Conservation (phyloP, 345 rosid genomes). For the Murraya koenigii region DNA sequence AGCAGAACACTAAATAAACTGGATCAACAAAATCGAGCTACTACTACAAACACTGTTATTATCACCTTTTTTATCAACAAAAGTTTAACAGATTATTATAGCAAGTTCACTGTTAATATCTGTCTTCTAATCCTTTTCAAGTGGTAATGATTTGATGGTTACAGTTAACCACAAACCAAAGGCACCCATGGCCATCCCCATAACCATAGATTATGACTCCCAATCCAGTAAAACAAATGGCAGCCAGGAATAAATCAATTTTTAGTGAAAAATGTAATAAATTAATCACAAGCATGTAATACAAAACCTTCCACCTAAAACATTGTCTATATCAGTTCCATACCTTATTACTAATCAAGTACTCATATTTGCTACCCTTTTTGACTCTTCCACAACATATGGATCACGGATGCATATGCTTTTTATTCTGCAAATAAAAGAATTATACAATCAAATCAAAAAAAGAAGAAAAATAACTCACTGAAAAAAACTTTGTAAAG, state of each 20-base stretch:
- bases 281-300: not conserved
- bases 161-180: not conserved
- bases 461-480: not conserved
- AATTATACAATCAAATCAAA: constrained; percentile 4
- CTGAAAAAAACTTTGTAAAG: not conserved
- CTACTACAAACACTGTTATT: not conserved
- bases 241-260: not conserved
- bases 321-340: constrained; percentile 4
- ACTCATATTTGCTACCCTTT: constrained; percentile 52
- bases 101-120: not conserved
- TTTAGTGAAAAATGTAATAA: not conserved
- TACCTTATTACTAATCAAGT: constrained; percentile 62
- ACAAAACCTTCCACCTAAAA: constrained; percentile 1
- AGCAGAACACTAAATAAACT: not conserved
- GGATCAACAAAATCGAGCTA: not conserved
- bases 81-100: not conserved
- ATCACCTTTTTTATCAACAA: not conserved
- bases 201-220: not conserved
- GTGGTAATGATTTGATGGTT: not conserved
- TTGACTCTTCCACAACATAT: constrained; percentile 54
- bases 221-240: not conserved
- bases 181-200: not conserved
- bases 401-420: constrained; percentile 55
- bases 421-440: constrained; percentile 48
- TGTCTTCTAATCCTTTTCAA: not conserved